Conservation (phyloP, 2,329 filamentous ascomycete species). For the Fusarium luffae region DNA sequence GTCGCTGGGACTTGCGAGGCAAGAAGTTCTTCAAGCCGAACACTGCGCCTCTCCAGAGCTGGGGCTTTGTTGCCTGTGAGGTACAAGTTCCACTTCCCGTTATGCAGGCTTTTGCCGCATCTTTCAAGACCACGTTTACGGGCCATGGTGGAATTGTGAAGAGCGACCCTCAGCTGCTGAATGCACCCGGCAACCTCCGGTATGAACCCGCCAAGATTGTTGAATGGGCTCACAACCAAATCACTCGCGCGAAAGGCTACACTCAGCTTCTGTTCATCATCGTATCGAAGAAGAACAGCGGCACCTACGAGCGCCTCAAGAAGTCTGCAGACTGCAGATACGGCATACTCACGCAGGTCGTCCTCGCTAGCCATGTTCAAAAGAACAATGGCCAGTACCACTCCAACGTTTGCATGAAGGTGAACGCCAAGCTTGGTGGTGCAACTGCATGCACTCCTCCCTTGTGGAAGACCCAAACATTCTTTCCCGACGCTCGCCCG, state of each 20-base stretch:
- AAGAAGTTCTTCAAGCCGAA: conserved; percentile 80
- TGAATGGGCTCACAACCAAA: conserved; percentile 53
- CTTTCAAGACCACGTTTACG: conserved; percentile 59
- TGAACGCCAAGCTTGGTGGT: conserved; percentile 95
- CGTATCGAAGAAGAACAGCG: conserved; percentile 75
- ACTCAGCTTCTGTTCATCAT: conserved; percentile 87
- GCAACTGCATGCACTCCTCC: conserved; percentile 66
- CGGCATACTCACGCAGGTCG: conserved; percentile 83
- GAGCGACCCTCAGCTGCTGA: conserved; percentile 50
- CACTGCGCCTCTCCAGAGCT: conserved; percentile 69
- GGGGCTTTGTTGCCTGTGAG: conserved; percentile 78
- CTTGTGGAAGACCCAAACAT: conserved; percentile 50
- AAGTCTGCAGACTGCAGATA: conserved; percentile 87
- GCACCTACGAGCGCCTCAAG: conserved; percentile 87
- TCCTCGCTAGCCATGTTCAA: conserved; percentile 76
- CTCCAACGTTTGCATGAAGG: conserved; percentile 95
- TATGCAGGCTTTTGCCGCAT: conserved; percentile 49
- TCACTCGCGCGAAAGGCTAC: conserved; percentile 64
- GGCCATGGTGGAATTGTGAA: conserved; percentile 61
- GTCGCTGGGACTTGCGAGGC: conserved; percentile 88
- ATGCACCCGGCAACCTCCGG: conserved; percentile 46
- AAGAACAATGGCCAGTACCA: conserved; percentile 84
- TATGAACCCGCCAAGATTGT: conserved; percentile 65
- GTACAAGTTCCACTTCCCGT: conserved; percentile 59
- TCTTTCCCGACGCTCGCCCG: conserved; percentile 56